A percentile compares a stretch with the other conserved stretches of the same genome.
These are phyloP conservation scores for Skeletonema menzelii DNA, from an alignment of 108 stramenopile genomes.

Conservation along the genomic window DNA sequence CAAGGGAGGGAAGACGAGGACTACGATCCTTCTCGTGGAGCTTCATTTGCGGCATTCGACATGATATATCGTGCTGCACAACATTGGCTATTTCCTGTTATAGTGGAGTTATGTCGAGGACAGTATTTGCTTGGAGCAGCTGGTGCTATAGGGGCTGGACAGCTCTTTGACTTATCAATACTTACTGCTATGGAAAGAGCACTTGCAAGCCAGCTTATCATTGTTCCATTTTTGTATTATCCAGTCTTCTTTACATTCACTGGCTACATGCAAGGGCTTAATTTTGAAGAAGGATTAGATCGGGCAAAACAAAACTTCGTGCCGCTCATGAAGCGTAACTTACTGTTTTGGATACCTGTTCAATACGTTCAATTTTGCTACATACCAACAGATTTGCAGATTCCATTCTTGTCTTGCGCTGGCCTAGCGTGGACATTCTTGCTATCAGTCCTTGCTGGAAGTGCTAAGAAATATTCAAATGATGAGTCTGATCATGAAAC, in stretches of 20 bases:
- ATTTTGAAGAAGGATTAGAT: slow-evolving; percentile 32
- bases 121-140: slow-evolving; percentile 40
- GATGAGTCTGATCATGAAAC: slow-evolving; percentile 6
- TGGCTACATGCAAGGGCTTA: slow-evolving; percentile 56
- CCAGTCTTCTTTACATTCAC: slow-evolving; percentile 69
- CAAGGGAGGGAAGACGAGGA: slow-evolving; percentile 48
- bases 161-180: slow-evolving; percentile 13
- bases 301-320: slow-evolving; percentile 66
- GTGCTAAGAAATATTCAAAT: slow-evolving; percentile 44
- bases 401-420: slow-evolving; percentile 63
- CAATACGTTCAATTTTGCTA: slow-evolving; percentile 74
- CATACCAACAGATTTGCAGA: slow-evolving; percentile 66
- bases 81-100: slow-evolving; percentile 61
- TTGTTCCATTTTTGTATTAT: slow-evolving; percentile 76
- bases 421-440: slow-evolving; percentile 74
- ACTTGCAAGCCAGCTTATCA: slow-evolving; percentile 65
- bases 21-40: slow-evolving; percentile 52
- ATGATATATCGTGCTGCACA: slow-evolving; percentile 66
- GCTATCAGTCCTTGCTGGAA: slow-evolving; percentile 57
- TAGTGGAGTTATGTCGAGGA: slow-evolving; percentile 57
- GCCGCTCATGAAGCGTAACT: slow-evolving; percentile 72
- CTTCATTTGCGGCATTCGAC: slow-evolving; percentile 71
- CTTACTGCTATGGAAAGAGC: slow-evolving; percentile 64
- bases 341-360: slow-evolving; percentile 78
- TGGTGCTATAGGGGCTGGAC: slow-evolving; percentile 17